phyloP scores from a whole-genome alignment of 2,329 filamentous ascomycete genomes.

The Simplicillium sp. region DNA sequence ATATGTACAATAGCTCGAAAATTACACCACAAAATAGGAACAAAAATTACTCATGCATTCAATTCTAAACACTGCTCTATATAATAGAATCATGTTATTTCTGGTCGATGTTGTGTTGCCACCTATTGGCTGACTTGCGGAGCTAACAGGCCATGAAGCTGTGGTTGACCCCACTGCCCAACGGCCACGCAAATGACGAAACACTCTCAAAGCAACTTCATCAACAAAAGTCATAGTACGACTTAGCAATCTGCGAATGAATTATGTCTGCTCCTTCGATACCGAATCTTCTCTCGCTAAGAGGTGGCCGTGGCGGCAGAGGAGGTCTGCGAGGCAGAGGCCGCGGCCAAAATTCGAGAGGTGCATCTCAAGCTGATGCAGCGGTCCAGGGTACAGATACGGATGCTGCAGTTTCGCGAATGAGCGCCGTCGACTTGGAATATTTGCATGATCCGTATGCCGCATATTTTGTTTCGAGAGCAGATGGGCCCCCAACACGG shows the following conservation, averaged over 20 bases:
- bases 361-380: constrained; percentile 47
- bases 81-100: too few species aligned
- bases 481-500: constrained; percentile 40
- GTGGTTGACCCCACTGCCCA: too few species aligned
- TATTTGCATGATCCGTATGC: constrained; percentile 82
- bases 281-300: constrained; percentile 62
- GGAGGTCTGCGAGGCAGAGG: constrained; percentile 23
- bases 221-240: too few species aligned
- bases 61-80: too few species aligned
- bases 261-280: constrained; percentile 65
- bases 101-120: too few species aligned
- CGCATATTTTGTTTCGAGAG: constrained; percentile 50
- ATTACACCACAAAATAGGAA: too few species aligned
- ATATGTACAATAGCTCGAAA: too few species aligned
- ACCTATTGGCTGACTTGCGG: too few species aligned
- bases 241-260: neutral
- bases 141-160: too few species aligned
- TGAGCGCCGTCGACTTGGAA: constrained; percentile 79
- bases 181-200: too few species aligned
- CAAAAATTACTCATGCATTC: too few species aligned
- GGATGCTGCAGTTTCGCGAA: constrained; percentile 78
- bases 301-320: constrained; percentile 33
- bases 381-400: constrained; percentile 83
- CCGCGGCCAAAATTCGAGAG: constrained; percentile 17
- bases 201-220: too few species aligned